Evolutionary conservation across 352 stramenopile genomes (phyloP), one percentile per base, ranked within the genome.

Genomic region (Phytophthora pseudosyringae): DNA sequence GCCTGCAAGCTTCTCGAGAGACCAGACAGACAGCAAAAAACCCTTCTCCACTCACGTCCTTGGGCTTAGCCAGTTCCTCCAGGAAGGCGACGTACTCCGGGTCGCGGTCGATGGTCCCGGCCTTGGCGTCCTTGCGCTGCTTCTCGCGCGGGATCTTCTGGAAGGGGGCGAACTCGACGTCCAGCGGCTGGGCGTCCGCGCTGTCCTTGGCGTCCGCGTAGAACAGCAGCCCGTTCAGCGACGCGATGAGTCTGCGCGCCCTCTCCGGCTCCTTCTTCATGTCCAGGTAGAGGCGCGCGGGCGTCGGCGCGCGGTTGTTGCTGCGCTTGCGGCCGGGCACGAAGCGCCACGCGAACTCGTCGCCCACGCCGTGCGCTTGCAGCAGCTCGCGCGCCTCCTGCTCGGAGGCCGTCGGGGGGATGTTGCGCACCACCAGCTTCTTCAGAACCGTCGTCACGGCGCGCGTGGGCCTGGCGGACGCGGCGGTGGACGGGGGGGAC

Each of bases 71-170:
- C 29, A 95, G 67, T 33, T 84, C 81, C 21, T 94, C 82, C 50
- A 95, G 58, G 60, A 94, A 94, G 16, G 78, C 78, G 15, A 92
- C 16, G 48, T 78, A 95, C 49, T 94, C 85, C 0, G 80, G 72
- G 47, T 95, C 87, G 28, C 77, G 73, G 35, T 92, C 81, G 41
- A 93, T 88, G 5, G 82, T 91, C 28, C 80, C 82, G 16, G 80
- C 62, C 60, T 95, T 95, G 25, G 80, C 71, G 58, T 95, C 87
- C 41, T 89, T 91, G 63, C 84, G 82, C 59, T 82, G 75, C 48
- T 94, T 95, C 49, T 95, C 85, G 12, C 85, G 79, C 28, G 85
- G 79, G 25, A 95, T 73, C 62, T 92, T 93, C 67, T 94, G 85
- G 59, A 88, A 93, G 41, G 82, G 87, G 18, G 87, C 83, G 39